A percentile compares a stretch with the other conserved stretches of the same genome.
Conservation (phyloP, 2,329 filamentous ascomycete species). For the Cladosporium sp. region DNA sequence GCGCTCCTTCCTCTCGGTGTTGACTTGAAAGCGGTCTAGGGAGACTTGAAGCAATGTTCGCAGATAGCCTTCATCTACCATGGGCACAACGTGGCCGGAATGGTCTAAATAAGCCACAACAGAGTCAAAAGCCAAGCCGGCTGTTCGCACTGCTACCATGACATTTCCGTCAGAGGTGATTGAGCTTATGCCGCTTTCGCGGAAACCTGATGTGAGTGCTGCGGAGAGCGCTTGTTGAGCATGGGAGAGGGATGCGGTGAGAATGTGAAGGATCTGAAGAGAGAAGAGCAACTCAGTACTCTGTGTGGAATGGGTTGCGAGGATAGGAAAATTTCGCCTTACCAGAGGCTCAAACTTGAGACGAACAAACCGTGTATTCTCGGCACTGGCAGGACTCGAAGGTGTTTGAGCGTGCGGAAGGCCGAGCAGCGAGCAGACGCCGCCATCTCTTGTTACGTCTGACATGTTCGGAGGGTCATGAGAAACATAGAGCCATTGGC, state of each 20-base stretch:
- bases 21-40: conserved; percentile 68
- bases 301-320: not conserved
- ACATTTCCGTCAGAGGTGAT: conserved; percentile 38
- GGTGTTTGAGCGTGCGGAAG: conserved; percentile 6
- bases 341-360: conserved; percentile 97
- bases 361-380: conserved; percentile 51
- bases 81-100: conserved; percentile 40
- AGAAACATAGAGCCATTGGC: conserved; percentile 80
- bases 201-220: conserved; percentile 75
- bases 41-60: conserved; percentile 60
- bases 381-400: conserved; percentile 5
- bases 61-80: conserved; percentile 64
- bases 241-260: conserved; percentile 67
- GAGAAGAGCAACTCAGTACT: not conserved
- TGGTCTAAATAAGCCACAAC: conserved; percentile 57
- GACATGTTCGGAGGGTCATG: conserved; percentile 60
- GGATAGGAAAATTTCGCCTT: conserved; percentile 29
- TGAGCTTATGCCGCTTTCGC: conserved; percentile 69
- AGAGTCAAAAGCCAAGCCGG: conserved; percentile 74
- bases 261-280: conserved; percentile 75
- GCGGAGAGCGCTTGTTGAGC: conserved; percentile 71
- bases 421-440: conserved; percentile 17
- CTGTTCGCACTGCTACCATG: conserved; percentile 79
- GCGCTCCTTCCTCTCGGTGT: conserved; percentile 59
- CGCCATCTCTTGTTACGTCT: conserved; percentile 12